A percentile compares a stretch with the other conserved stretches of the same genome.
phyloP scores from a whole-genome alignment of 805 yeast species.

The Monosporozyma aquatica region DNA sequence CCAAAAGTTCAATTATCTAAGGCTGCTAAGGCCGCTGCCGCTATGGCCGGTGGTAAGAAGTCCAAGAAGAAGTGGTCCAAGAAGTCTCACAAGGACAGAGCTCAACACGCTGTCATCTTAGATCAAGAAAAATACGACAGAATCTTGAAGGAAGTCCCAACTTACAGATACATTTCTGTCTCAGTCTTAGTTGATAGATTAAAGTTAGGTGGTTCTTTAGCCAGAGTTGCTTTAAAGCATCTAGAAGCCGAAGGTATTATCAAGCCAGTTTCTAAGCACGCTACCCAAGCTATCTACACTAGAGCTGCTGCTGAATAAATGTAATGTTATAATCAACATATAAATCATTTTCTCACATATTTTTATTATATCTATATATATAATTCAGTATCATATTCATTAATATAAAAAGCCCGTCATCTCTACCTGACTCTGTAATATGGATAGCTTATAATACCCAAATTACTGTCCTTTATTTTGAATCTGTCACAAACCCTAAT shows the following conservation, averaged over 20 bases:
- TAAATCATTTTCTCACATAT: too few relatives aligned
- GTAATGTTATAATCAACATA: too few relatives aligned
- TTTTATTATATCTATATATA: background rate
- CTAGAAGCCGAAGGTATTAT: slow-evolving; percentile 92
- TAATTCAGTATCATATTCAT: slow-evolving; percentile 1
- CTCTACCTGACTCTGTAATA: too few relatives aligned
- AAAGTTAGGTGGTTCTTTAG: slow-evolving; percentile 98
- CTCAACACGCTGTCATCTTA: slow-evolving; percentile 92
- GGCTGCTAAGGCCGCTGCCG: slow-evolving; percentile 99
- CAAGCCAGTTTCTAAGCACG: slow-evolving; percentile 88
- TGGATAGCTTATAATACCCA: too few relatives aligned
- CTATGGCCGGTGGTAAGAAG: slow-evolving; percentile 99
- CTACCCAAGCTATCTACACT: slow-evolving; percentile 95
- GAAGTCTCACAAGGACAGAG: slow-evolving; percentile 99
- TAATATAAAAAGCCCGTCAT: slow-evolving; percentile 1
- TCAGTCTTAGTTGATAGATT: slow-evolving; percentile 98
- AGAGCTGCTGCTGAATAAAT: slow-evolving; percentile 62
- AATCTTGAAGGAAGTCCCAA: slow-evolving; percentile 97
- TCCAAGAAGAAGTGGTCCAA: slow-evolving; percentile 99
- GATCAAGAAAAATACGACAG: slow-evolving; percentile 99
- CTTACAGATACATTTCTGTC: slow-evolving; percentile 96
- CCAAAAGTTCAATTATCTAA: slow-evolving; percentile 98
- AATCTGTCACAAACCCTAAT: background rate
- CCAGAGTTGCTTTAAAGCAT: slow-evolving; percentile 95
- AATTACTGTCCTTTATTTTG: too few relatives aligned